phyloP scores from a whole-genome alignment of 2,329 filamentous ascomycete species.

The Claviceps cyperi region DNA sequence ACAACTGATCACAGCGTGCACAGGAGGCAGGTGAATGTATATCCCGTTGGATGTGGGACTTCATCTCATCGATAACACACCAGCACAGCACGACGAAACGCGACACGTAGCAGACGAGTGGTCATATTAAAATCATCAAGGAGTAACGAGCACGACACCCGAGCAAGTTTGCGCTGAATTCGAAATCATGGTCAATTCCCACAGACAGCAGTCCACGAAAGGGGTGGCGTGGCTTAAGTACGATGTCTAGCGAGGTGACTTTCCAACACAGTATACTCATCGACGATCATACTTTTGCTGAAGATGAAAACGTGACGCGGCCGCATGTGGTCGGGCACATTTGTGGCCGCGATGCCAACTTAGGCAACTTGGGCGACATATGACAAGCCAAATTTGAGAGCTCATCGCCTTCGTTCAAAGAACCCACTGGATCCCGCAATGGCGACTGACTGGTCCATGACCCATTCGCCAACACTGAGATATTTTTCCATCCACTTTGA shows the following conservation, averaged over 20 bases:
- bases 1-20: too few relatives aligned
- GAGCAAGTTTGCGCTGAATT: not conserved
- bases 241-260: not conserved
- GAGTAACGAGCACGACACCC: not conserved
- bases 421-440: slow-evolving; percentile 76
- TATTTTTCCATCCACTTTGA: slow-evolving; percentile 88
- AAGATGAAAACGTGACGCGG: not conserved
- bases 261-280: not conserved
- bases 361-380: not conserved
- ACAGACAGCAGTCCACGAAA: not conserved
- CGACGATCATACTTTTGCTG: not conserved
- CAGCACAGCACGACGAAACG: not conserved
- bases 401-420: slow-evolving; percentile 77
- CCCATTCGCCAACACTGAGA: slow-evolving; percentile 87
- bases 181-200: not conserved
- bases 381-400: not conserved
- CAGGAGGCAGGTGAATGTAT: too few relatives aligned
- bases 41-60: too few relatives aligned
- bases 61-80: not conserved
- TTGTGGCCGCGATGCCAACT: too few relatives aligned
- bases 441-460: slow-evolving; percentile 94
- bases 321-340: not conserved
- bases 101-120: not conserved
- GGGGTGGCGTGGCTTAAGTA: not conserved
- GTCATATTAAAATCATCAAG: too few relatives aligned